Base-by-base conservation (phyloP, 805 yeast genomes). In the Ogataea methanolica region DNA sequence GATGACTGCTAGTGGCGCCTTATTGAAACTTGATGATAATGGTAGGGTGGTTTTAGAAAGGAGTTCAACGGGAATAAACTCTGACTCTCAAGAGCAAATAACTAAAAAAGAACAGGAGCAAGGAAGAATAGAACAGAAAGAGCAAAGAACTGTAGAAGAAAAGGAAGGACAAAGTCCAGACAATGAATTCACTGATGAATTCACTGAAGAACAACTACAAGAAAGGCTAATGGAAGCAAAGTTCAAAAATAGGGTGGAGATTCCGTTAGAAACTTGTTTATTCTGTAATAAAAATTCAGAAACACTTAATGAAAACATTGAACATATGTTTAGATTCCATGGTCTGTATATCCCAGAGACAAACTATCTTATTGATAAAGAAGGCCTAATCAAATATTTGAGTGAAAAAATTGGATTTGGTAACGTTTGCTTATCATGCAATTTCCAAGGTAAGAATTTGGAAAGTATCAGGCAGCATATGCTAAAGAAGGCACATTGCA, bases 391-490 rank as follows among this genome's bases (percentile, higher is more conserved):
- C n/a, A 63, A 69, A 2, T 88, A 87, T 60, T 67, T 94, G 49
- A 88, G 86, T 39, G 94, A 89, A 54, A 83, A 85, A 57, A 80
- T 92, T 46, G 86, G 91, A 9, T 74, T 83, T 39, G 97, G 97
- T 36, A 83, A 88, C 55, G 78, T 85, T 54, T 94, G 99, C 64
- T 67, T 92, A 41, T 78, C 80, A 45, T 94, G 99, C 65, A 73
- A 74, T 33, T 94, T 83, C 62, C 85, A 87, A 65, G 98, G 98
- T n/a, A 78, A 79, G 51, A 80, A 82, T 45, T 62, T 92, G 31
- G 95, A 88, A 59, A 86, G 96, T 50, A 90, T 88, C 11, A 82
- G 96, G 56, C 94, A 88, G 39, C 99, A 94, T 66, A 84, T 89
- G 86, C 58, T 74, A 5, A 76, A 85, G 8, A 94, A 94, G 66